phyloP scores from a whole-genome alignment of 371 early-diverging fungal species.

The Mucor ambiguus region DNA sequence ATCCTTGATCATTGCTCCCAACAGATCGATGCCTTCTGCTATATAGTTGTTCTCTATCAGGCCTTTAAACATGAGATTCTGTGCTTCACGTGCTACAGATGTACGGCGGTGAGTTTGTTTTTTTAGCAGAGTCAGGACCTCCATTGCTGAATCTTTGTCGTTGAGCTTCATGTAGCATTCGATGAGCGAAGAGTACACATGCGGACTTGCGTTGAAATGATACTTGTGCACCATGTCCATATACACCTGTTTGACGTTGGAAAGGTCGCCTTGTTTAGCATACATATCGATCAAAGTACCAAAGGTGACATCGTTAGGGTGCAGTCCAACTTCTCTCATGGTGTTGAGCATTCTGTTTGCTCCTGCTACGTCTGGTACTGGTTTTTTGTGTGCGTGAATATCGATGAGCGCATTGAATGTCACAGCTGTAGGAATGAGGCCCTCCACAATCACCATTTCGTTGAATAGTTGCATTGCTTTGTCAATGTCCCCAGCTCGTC shows the following conservation, averaged over 20 bases:
- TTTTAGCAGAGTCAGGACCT: conserved; percentile 26
- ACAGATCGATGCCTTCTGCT: conserved; percentile 26
- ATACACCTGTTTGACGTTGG: conserved; percentile 29
- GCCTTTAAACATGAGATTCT: conserved; percentile 36
- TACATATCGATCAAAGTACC: conserved; percentile 49
- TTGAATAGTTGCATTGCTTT: conserved; percentile 38
- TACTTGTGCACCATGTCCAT: conserved; percentile 28
- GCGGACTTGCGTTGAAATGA: conserved; percentile 26
- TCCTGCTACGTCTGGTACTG: conserved; percentile 37
- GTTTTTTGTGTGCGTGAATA: conserved; percentile 45
- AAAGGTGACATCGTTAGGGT: conserved; percentile 37
- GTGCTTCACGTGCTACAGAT: conserved; percentile 18
- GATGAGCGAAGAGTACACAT: conserved; percentile 41
- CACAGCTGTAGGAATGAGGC: conserved; percentile 34
- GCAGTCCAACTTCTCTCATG: conserved; percentile 30
- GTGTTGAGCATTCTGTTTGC: conserved; percentile 31
- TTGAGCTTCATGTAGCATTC: conserved; percentile 35
- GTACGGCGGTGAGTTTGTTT: not conserved
- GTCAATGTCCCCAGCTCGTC: conserved; percentile 39
- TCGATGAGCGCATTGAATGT: conserved; percentile 56
- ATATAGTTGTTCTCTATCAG: conserved; percentile 27
- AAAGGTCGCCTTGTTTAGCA: conserved; percentile 40
- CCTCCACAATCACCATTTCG: conserved; percentile 29
- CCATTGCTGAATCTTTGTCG: conserved; percentile 31
- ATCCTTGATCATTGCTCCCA: conserved; percentile 31